Evolutionary conservation across 768 basidiomycete species (phyloP).

Genomic region (Sistotremastrum niveocremeum): DNA sequence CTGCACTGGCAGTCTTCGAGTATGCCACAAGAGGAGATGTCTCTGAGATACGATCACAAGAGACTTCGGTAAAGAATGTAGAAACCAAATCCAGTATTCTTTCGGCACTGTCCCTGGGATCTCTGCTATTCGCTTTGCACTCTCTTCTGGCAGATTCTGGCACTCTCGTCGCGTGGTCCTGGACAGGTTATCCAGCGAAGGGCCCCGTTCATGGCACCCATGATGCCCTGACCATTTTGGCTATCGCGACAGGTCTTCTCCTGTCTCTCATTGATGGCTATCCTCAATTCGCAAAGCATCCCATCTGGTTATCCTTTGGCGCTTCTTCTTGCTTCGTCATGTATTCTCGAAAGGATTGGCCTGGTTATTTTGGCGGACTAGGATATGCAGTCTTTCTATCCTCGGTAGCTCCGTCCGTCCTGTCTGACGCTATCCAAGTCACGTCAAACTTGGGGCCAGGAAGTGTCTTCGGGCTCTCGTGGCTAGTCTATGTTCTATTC

Average conservation of each 20-base stretch:
- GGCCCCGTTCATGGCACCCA: slow-evolving; percentile 67
- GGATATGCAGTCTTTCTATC: slow-evolving; percentile 54
- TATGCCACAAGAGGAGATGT: slow-evolving; percentile 29
- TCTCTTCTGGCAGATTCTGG: slow-evolving; percentile 62
- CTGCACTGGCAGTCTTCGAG: slow-evolving; percentile 44
- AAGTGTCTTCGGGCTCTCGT: slow-evolving; percentile 28
- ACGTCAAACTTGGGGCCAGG: too few relatives aligned
- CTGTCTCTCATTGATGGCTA: slow-evolving; percentile 19
- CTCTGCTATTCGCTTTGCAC: slow-evolving; percentile 58
- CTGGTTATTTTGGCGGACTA: slow-evolving; percentile 57
- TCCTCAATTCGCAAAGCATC: slow-evolving; percentile 13
- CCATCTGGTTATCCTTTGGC: slow-evolving; percentile 43
- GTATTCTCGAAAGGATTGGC: slow-evolving; percentile 43
- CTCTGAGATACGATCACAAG: slow-evolving; percentile 5
- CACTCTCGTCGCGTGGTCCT: slow-evolving; percentile 75
- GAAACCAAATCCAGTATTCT: slow-evolving; percentile 20
- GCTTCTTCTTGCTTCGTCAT: slow-evolving; percentile 31
- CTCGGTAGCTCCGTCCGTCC: slow-evolving; percentile 14
- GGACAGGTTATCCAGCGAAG: slow-evolving; percentile 70
- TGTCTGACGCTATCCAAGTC: too few relatives aligned
- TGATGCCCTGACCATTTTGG: slow-evolving; percentile 52
- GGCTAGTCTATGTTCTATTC: slow-evolving; percentile 44
- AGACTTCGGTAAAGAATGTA: background rate
- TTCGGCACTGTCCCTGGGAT: slow-evolving; percentile 46
- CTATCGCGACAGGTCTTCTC: slow-evolving; percentile 43